Evolutionary conservation across 2,329 filamentous ascomycete genomes (phyloP).

Genomic region (Beauveria sp.): DNA sequence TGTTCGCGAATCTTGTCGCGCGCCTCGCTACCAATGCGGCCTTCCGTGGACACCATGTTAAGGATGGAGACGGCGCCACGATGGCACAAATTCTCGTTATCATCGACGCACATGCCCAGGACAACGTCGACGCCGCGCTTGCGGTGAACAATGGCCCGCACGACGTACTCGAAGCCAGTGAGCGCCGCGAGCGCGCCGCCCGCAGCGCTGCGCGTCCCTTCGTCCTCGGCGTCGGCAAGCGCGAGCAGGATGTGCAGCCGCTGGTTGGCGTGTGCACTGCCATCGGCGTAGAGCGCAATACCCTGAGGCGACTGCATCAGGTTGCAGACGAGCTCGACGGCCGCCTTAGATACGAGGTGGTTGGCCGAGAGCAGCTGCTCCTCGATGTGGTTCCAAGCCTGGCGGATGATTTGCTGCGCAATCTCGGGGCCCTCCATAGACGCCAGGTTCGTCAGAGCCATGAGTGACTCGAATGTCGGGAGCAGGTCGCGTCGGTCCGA

Average conservation of each 20-base stretch:
- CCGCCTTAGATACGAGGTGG: slow-evolving; percentile 67
- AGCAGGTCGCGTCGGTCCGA: slow-evolving; percentile 67
- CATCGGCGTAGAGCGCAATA: slow-evolving; percentile 61
- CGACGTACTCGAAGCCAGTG: slow-evolving; percentile 68
- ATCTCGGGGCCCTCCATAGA: slow-evolving; percentile 64
- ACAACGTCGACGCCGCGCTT: slow-evolving; percentile 69
- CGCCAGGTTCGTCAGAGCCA: slow-evolving; percentile 90
- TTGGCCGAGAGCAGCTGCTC: slow-evolving; percentile 76
- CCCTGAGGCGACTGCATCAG: slow-evolving; percentile 64
- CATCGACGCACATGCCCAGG: slow-evolving; percentile 71
- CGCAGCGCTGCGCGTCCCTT: slow-evolving; percentile 71
- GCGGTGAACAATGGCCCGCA: slow-evolving; percentile 61
- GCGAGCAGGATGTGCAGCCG: slow-evolving; percentile 80
- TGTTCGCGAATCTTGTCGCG: slow-evolving; percentile 52
- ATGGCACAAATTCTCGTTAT: slow-evolving; percentile 59
- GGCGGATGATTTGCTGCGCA: slow-evolving; percentile 62
- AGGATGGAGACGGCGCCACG: slow-evolving; percentile 68
- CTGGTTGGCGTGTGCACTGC: slow-evolving; percentile 58
- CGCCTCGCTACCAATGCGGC: slow-evolving; percentile 55
- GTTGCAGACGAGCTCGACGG: slow-evolving; percentile 88
- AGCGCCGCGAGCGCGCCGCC: slow-evolving; percentile 83
- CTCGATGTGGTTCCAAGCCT: slow-evolving; percentile 69
- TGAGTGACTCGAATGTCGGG: slow-evolving; percentile 80
- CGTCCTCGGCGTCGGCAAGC: slow-evolving; percentile 77
- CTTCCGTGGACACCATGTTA: slow-evolving; percentile 64